phyloP scores from a whole-genome alignment of 2,329 filamentous ascomycete species.

The Fusarium sp. region DNA sequence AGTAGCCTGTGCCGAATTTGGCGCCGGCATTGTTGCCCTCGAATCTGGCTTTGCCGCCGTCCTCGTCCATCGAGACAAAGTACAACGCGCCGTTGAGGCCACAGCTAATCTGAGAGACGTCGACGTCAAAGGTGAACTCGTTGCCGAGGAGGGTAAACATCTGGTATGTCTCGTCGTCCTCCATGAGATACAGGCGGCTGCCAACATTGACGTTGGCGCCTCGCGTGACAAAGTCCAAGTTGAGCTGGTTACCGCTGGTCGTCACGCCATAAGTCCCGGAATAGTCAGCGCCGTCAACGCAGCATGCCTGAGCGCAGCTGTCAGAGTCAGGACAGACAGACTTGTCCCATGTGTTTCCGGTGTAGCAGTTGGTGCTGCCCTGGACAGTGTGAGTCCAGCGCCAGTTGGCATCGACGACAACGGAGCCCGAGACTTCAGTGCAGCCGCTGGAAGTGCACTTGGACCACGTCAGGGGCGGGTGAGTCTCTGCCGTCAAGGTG shows the following conservation, averaged over 20 bases:
- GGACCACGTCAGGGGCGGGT: constrained; percentile 62
- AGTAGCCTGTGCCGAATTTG: constrained; percentile 66
- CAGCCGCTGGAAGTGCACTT: constrained; percentile 62
- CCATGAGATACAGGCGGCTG: constrained; percentile 70
- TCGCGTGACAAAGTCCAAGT: constrained; percentile 65
- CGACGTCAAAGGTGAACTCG: constrained; percentile 77
- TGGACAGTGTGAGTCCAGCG: constrained; percentile 62
- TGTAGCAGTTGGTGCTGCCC: constrained; percentile 64
- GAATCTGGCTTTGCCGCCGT: constrained; percentile 62
- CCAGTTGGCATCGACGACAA: constrained; percentile 69
- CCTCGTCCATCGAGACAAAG: constrained; percentile 67
- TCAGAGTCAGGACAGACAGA: constrained; percentile 51
- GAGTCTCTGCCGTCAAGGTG: constrained; percentile 56
- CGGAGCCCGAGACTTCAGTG: constrained; percentile 56
- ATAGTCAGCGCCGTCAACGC: constrained; percentile 63
- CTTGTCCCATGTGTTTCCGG: constrained; percentile 58
- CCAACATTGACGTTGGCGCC: constrained; percentile 58
- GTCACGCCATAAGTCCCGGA: constrained; percentile 61
- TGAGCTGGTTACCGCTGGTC: constrained; percentile 59
- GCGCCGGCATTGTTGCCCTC: constrained; percentile 61
- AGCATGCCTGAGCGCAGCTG: constrained; percentile 58
- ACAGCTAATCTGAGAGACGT: constrained; percentile 72
- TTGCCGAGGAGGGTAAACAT: constrained; percentile 69
- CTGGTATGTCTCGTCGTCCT: constrained; percentile 67
- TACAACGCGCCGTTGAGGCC: constrained; percentile 77